Evolutionary conservation across 768 basidiomycete species (phyloP), one percentile per base, ranked within the genome.

Genomic region (Leccinum arenicola): DNA sequence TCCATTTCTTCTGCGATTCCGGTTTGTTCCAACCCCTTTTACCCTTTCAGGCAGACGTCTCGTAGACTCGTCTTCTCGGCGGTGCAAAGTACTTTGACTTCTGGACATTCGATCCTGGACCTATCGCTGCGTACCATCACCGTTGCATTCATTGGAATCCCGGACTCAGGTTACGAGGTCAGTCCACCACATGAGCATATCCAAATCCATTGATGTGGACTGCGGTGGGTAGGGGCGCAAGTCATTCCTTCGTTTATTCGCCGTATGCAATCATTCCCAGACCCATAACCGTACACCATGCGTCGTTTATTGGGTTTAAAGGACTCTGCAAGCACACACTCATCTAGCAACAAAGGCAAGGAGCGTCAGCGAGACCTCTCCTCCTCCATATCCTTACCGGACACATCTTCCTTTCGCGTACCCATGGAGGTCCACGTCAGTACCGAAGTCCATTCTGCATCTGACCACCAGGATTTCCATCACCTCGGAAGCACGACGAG

Each of bases 231-330:
- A 55, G 61, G 49, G 54, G 59, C 38, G 53, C 50, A 53, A 50
- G 47, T 36, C 19, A 53, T 45, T 47, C 58, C 40, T 54, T 52
- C 38, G 59, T 52, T 70, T 59, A 64, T 61, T 61, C 61, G 27
- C 61, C 65, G 54, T 45, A 40, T 52, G 55, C 63, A 66, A 57
- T 48, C 31, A 57, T 50, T 59, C 49, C 50, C 55, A 33, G 19
- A 59, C 55, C 45, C n/a, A 50, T 64, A 63, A 52, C 55, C 25
- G 52, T 38, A 36, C 52, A 61, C 61, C 55, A 73, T 73, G 71
- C 73, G 73, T 49, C 72, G 73, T 57, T 50, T 73, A 21, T 58
- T 73, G 29, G 63, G 73, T 21, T 67, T 71, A 55, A 73, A 73
- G 55, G 63, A 66, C 50, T 49, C 67, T 45, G 40, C 61, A 57